Percentiles rank a stretch among this genome's conserved stretches.
Conservation (phyloP, 768 basidiomycete species). For the Clavaria fumosa region DNA sequence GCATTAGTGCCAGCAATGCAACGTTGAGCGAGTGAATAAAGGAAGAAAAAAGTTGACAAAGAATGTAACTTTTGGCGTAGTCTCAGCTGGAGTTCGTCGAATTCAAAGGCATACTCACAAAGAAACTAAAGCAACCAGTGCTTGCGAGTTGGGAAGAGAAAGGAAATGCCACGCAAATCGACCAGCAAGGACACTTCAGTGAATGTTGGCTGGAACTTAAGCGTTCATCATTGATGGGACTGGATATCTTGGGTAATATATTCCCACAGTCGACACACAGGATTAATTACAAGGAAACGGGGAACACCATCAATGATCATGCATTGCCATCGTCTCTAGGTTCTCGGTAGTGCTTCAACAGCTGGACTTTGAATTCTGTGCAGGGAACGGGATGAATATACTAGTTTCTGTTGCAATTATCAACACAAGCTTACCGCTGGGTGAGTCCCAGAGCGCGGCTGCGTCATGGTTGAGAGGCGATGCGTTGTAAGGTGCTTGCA, state of each 20-base stretch:
- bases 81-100: not conserved
- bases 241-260: not conserved
- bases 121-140: not conserved
- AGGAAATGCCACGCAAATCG: not conserved
- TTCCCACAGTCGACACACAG: not conserved
- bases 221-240: not conserved
- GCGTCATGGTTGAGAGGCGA: conserved; percentile 85
- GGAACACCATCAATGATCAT: too few relatives aligned
- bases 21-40: not conserved
- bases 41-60: not conserved
- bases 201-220: not conserved
- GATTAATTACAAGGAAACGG: not conserved
- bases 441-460: conserved; percentile 60
- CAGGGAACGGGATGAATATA: conserved; percentile 5
- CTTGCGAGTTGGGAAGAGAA: not conserved
- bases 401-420: conserved; percentile 1
- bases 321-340: not conserved
- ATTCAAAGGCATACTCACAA: not conserved
- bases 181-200: not conserved
- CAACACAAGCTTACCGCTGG: conserved; percentile 33
- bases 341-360: conserved; percentile 54
- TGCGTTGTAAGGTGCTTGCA: conserved; percentile 89
- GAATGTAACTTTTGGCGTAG: not conserved
- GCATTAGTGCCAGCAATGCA: not conserved
- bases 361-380: conserved; percentile 54